Conservation (phyloP, 2,329 filamentous ascomycete genomes). For the Zymoseptoria crescenta region DNA sequence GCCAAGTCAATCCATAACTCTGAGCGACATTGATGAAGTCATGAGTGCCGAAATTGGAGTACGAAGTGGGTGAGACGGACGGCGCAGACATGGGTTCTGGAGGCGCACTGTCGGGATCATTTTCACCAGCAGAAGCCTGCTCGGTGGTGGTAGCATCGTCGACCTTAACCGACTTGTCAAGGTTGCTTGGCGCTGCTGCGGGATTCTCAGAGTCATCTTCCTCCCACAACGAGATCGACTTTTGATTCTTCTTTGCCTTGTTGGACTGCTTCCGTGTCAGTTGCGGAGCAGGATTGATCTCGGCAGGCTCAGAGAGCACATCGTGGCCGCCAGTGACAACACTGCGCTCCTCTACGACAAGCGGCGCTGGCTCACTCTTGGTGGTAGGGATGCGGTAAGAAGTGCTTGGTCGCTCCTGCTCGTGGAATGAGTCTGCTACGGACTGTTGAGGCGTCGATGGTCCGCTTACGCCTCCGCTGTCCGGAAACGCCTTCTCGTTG, state of each 20-base stretch:
- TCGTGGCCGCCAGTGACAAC: slow-evolving; percentile 5
- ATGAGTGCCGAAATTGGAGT: slow-evolving; percentile 8
- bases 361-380: slow-evolving; percentile 11
- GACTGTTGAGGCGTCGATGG: background rate
- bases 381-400: slow-evolving; percentile 9
- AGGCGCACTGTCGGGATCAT: background rate
- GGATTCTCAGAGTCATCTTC: slow-evolving; percentile 4
- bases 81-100: background rate
- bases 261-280: slow-evolving; percentile 24
- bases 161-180: background rate
- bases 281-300: slow-evolving; percentile 7
- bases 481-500: background rate
- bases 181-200: background rate
- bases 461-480: background rate
- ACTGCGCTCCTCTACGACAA: slow-evolving; percentile 13
- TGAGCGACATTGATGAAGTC: slow-evolving; percentile 14
- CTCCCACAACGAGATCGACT: slow-evolving; percentile 10
- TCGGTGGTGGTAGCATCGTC: background rate
- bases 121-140: background rate
- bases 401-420: slow-evolving; percentile 6
- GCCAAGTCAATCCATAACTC: slow-evolving; percentile 7
- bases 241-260: slow-evolving; percentile 23
- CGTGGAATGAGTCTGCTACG: background rate
- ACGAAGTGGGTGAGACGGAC: background rate
- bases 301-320: slow-evolving; percentile 2